These are phyloP conservation scores for Boletus vinaceobasis DNA, from an alignment of 768 basidiomycete species.

Conservation along the genomic window DNA sequence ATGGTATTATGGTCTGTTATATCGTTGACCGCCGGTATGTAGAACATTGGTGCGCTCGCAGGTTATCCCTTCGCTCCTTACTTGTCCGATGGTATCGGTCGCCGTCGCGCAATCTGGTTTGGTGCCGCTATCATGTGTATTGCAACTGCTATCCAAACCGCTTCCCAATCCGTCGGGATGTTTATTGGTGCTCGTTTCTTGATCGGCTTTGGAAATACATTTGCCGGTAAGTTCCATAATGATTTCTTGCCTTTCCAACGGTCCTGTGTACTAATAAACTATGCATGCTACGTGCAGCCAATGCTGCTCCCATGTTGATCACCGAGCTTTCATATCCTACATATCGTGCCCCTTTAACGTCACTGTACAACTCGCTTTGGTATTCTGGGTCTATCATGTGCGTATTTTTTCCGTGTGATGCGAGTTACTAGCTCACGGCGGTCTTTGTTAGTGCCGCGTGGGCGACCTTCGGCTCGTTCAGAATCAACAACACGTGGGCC, in stretches of 20 bases:
- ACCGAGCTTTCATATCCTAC: slow-evolving; percentile 81
- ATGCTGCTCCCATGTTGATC: slow-evolving; percentile 78
- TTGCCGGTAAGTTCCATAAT: slow-evolving; percentile 45
- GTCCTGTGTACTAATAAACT: background rate
- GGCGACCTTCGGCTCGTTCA: slow-evolving; percentile 79
- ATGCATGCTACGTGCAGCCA: slow-evolving; percentile 35
- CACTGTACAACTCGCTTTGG: slow-evolving; percentile 81
- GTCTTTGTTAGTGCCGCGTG: slow-evolving; percentile 56
- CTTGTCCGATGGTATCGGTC: slow-evolving; percentile 67
- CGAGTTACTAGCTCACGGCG: background rate
- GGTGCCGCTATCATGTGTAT: slow-evolving; percentile 67
- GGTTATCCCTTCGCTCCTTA: slow-evolving; percentile 72
- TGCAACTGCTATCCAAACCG: slow-evolving; percentile 66
- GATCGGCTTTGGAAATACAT: slow-evolving; percentile 73
- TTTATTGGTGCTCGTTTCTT: slow-evolving; percentile 80
- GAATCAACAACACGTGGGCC: slow-evolving; percentile 62
- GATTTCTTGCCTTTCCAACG: background rate
- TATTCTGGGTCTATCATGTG: slow-evolving; percentile 80
- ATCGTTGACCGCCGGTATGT: background rate
- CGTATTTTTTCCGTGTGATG: slow-evolving; percentile 19
- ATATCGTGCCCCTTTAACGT: slow-evolving; percentile 75
- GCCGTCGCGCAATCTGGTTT: slow-evolving; percentile 59
- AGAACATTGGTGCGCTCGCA: slow-evolving; percentile 72
- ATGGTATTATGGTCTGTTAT: background rate
- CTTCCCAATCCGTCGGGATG: slow-evolving; percentile 69